Conservation (phyloP, 1,284 basidiomycete genomes). For the Neonothopanus nambi region DNA sequence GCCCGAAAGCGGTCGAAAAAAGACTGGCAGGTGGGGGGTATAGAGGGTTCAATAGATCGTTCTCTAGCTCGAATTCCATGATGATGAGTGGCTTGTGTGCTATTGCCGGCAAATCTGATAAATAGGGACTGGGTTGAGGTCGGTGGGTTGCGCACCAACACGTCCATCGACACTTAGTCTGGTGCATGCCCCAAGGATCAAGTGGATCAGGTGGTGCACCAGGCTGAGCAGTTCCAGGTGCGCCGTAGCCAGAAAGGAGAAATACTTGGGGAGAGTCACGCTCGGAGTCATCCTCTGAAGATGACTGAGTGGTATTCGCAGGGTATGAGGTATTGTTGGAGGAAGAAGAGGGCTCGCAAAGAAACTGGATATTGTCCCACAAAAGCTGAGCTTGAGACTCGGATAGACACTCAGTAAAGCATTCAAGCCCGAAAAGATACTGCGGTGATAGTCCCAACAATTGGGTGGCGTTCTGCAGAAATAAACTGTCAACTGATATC, state of each 20-base stretch:
- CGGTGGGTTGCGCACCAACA: conserved; percentile 87
- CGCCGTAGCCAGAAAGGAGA: conserved; percentile 69
- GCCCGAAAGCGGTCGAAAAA: conserved; percentile 17
- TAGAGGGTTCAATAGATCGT: conserved; percentile 74
- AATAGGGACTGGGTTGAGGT: conserved; percentile 34
- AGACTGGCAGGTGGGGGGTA: conserved; percentile 43
- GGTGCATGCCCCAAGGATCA: conserved; percentile 12
- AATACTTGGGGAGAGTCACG: conserved; percentile 69
- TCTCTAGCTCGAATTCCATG: conserved; percentile 84
- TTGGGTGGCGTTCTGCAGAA: conserved; percentile 60
- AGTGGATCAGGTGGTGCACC: conserved; percentile 24
- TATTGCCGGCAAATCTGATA: conserved; percentile 12
- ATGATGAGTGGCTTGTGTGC: conserved; percentile 44
- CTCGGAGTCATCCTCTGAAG: conserved; percentile 43
- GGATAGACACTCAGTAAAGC: conserved; percentile 75
- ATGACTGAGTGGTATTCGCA: conserved; percentile 25
- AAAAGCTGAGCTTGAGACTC: conserved; percentile 72
- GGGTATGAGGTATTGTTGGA: neutral
- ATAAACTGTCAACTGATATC: conserved; percentile 19
- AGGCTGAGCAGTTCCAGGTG: conserved; percentile 50
- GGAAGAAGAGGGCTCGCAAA: conserved; percentile 43
- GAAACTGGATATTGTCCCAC: conserved; percentile 78
- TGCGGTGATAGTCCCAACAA: conserved; percentile 75
- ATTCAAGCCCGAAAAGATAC: conserved; percentile 78
- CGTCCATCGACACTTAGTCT: conserved; percentile 62